Base-by-base conservation (phyloP, 257 asterid species). In the Paraleonurus japonicus region DNA sequence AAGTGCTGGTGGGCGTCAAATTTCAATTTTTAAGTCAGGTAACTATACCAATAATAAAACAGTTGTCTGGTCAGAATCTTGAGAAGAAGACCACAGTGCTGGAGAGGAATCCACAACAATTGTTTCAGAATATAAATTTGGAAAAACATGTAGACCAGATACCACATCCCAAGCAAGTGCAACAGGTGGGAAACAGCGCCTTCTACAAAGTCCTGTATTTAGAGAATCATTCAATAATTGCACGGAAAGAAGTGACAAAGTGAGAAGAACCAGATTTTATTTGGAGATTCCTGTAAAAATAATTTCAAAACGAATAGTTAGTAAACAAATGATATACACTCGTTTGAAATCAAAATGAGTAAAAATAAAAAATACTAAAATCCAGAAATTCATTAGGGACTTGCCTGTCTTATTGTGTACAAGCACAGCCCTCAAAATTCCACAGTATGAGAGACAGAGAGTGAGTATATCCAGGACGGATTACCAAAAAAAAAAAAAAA, bases 151-250 rank as follows among this genome's bases (percentile, higher is more conserved):
- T 67, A 95, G 88, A 79, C 99, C 98, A 65, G 99, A 92, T 72
- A 89, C 86, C 43, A 80, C 77, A 82, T 95, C 99, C 98, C 98
- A 95, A 82, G 95, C 96, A 79, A 95, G 88, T 66, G 96, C 98
- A 68, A 89, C 96, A 48, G 99, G 98, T 45, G 99, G 99, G 80
- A 94, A 94, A 82, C 99, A 94, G 54, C 96, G 95, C 72, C 88
- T 90, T 83, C 76, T 85, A 77, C 99, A 95, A 65, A 95, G 86
- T 73, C 86, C 99, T 95, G 84, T 87, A 85, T 61, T 65, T 70
- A 70, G 37, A 67, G 70, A 77, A 72, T 51, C 43, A 68, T 64
- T 81, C 54, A 80, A 50, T 63, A 66, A 57, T n/a, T 43, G 72
- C 75, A 68, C 9, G 71, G 73, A 62, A 67, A 20, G 55, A 78